These are phyloP conservation scores for Alternaria angustiovoidea DNA, from an alignment of 2,329 filamentous ascomycete species.

Conservation along the genomic window DNA sequence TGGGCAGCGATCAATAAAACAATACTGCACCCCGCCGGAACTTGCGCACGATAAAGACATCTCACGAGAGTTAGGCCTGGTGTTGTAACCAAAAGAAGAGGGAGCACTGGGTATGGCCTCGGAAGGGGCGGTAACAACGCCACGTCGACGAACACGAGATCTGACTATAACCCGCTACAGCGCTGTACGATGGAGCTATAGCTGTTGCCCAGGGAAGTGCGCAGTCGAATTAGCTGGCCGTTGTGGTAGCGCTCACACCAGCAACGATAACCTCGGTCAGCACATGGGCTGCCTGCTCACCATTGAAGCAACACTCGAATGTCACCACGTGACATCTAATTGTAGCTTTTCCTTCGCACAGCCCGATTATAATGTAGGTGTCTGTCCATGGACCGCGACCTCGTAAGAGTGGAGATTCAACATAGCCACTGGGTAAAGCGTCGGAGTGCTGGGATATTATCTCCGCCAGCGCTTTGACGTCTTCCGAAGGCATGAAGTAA, in stretches of 20 bases:
- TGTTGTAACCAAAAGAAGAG: slow-evolving; percentile 6
- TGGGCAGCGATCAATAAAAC: slow-evolving; percentile 43
- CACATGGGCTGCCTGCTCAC: slow-evolving; percentile 1
- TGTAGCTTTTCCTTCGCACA: background rate
- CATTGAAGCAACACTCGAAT: background rate
- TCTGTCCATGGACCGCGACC: background rate
- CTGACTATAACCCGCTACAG: background rate
- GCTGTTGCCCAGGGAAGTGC: background rate
- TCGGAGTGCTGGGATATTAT: background rate
- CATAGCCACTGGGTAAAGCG: slow-evolving; percentile 3
- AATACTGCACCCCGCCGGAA: slow-evolving; percentile 22
- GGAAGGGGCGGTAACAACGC: background rate
- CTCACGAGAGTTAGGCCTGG: slow-evolving; percentile 2
- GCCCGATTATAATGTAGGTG: background rate
- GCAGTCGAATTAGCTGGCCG: background rate
- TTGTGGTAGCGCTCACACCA: slow-evolving; percentile 1
- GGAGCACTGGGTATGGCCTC: background rate
- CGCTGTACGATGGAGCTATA: background rate
- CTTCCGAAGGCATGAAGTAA: background rate
- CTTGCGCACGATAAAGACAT: slow-evolving; percentile 20
- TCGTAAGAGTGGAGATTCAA: slow-evolving; percentile 3
- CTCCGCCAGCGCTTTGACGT: background rate
- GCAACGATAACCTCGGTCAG: background rate
- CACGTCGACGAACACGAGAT: slow-evolving; percentile 7
- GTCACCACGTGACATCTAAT: background rate